Conservation (phyloP, 2,329 filamentous ascomycete genomes). For the Penicillium aurantiogriseum region DNA sequence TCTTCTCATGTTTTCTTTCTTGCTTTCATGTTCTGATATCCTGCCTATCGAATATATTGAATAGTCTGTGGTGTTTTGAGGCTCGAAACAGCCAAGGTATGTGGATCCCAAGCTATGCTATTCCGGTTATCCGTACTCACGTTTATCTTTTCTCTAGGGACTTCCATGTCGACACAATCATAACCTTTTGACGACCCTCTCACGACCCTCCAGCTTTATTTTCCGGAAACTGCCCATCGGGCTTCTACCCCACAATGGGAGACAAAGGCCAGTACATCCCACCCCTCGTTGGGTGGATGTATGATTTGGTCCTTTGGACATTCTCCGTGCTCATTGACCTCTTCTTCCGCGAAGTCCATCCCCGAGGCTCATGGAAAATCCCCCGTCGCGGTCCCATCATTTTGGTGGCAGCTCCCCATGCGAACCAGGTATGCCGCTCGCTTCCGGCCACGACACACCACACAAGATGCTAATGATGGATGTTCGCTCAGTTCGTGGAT, state of each 20-base stretch:
- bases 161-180: slow-evolving; percentile 11
- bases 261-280: slow-evolving; percentile 40
- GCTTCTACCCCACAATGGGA: slow-evolving; percentile 28
- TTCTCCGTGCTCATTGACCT: slow-evolving; percentile 76
- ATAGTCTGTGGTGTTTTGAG: not conserved
- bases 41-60: not conserved
- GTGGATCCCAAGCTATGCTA: slow-evolving; percentile 8
- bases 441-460: not conserved
- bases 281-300: slow-evolving; percentile 51
- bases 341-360: slow-evolving; percentile 97
- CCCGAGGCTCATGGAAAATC: slow-evolving; percentile 91
- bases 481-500: slow-evolving; percentile 73
- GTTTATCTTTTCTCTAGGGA: slow-evolving; percentile 3
- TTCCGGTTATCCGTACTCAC: not conserved
- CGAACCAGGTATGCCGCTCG: slow-evolving; percentile 70
- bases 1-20: not conserved
- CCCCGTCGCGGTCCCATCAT: slow-evolving; percentile 85
- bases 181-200: not conserved
- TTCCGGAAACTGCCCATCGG: not conserved
- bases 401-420: slow-evolving; percentile 94
- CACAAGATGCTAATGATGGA: slow-evolving; percentile 10
- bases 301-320: slow-evolving; percentile 51
- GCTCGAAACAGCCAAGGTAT: not conserved
- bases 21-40: slow-evolving; percentile 1
- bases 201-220: not conserved